A percentile compares a stretch with the other conserved stretches of the same genome.
phyloP scores from a whole-genome alignment of 1,284 basidiomycete genomes.

The Volvariella volvacea region DNA sequence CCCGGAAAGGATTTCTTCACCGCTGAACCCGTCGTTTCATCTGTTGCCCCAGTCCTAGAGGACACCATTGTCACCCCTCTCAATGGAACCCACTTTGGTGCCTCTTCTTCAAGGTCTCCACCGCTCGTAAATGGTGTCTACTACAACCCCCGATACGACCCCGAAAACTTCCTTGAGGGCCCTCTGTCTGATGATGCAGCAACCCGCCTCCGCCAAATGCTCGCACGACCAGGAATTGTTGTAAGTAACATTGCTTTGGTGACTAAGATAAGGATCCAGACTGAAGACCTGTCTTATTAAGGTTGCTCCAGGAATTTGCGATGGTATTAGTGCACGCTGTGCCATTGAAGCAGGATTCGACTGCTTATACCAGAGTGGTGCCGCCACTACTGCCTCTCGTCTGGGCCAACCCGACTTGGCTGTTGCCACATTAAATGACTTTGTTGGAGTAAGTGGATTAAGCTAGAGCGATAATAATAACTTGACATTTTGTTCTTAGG shows the following conservation, averaged over 20 bases:
- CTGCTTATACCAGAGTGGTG: constrained; percentile 74
- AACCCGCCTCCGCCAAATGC: constrained; percentile 69
- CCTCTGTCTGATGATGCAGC: constrained; percentile 60
- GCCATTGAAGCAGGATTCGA: constrained; percentile 73
- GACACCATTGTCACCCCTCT: too few relatives aligned
- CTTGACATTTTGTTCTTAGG: constrained; percentile 16
- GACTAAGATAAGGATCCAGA: constrained; percentile 1
- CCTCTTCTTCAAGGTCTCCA: too few relatives aligned
- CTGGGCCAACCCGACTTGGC: constrained; percentile 76
- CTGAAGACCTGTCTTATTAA: constrained; percentile 15
- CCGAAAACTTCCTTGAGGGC: constrained; percentile 63
- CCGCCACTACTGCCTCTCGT: constrained; percentile 71
- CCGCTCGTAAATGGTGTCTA: constrained; percentile 10
- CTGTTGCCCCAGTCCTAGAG: background rate
- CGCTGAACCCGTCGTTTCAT: background rate
- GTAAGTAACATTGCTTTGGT: constrained; percentile 32
- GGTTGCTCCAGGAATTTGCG: constrained; percentile 76
- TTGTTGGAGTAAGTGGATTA: constrained; percentile 44
- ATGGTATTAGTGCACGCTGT: constrained; percentile 75
- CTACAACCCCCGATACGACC: constrained; percentile 34
- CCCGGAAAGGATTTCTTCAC: constrained; percentile 9
- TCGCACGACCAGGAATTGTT: constrained; percentile 70
- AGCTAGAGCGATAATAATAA: background rate
- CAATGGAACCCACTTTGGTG: background rate
- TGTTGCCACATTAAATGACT: constrained; percentile 77